These are phyloP conservation scores for Beauveria rudraprayagi DNA, from an alignment of 2,329 filamentous ascomycete genomes.

Conservation along the genomic window DNA sequence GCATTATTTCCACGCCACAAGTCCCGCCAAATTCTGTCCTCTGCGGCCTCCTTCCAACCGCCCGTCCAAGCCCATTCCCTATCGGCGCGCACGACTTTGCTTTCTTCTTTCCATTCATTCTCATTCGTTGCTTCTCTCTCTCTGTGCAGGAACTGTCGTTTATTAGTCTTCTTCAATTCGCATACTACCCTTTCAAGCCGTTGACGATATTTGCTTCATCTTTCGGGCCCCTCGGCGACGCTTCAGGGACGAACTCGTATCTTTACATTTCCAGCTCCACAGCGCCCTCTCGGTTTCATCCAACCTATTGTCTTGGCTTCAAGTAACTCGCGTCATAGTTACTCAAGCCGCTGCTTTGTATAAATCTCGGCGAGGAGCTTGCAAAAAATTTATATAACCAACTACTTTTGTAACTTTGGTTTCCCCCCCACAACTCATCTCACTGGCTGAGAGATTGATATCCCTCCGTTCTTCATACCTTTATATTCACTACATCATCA, in stretches of 20 bases:
- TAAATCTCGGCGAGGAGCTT: not conserved
- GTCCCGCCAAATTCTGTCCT: constrained; percentile 4
- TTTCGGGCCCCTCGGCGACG: not conserved
- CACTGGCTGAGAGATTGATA: not conserved
- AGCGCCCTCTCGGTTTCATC: not conserved
- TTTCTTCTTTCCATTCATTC: not conserved
- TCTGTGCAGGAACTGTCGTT: not conserved
- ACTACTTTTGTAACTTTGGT: not conserved
- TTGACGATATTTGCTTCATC: not conserved
- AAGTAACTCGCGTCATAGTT: not conserved
- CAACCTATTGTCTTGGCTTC: not conserved
- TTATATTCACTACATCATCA: constrained; percentile 11
- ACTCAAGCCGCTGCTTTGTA: not conserved
- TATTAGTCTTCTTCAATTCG: not conserved
- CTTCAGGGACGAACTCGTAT: not conserved
- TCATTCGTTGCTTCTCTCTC: not conserved
- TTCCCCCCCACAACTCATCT: not conserved
- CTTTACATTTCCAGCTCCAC: not conserved
- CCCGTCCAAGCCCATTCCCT: not conserved
- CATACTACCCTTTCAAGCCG: not conserved
- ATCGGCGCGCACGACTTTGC: not conserved
- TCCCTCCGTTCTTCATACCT: not conserved
- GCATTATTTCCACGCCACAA: not conserved
- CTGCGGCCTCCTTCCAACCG: not conserved
- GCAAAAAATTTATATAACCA: not conserved